phyloP scores from a whole-genome alignment of 192 early-diverging fungal genomes.

The Linnemannia schmuckeri region DNA sequence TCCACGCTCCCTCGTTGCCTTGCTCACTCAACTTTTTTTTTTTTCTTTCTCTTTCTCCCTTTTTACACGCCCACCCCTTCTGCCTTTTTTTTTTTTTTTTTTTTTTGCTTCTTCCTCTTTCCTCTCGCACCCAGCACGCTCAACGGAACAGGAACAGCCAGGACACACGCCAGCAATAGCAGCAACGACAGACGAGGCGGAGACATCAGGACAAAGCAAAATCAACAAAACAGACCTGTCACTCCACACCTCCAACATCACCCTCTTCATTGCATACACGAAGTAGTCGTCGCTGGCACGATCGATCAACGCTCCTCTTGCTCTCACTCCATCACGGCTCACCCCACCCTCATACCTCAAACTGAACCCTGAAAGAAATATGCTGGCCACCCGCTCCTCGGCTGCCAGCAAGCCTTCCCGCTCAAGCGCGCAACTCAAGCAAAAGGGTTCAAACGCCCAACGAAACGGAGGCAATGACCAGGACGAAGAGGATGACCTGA shows the following conservation, averaged over 20 bases:
- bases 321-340: not conserved
- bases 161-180: not conserved
- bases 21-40: not conserved
- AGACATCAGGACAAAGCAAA: not conserved
- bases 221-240: not conserved
- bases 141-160: not conserved
- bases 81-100: too few species aligned
- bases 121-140: not conserved
- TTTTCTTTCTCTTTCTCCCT: not conserved
- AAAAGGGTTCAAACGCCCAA: constrained; percentile 36
- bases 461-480: constrained; percentile 28
- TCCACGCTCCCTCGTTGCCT: not conserved
- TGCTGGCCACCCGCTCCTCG: constrained; percentile 22
- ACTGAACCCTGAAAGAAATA: not conserved
- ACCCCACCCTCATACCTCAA: not conserved
- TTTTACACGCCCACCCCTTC: not conserved
- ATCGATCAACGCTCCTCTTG: not conserved
- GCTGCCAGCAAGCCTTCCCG: constrained; percentile 30
- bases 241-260: not conserved
- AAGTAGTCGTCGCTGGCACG: not conserved
- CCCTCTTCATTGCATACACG: not conserved
- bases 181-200: not conserved
- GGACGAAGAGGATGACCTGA: constrained; percentile 53
- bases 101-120: not conserved
- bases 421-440: constrained; percentile 39